phyloP scores from a whole-genome alignment of 179 eudicot genomes.

The Carnegiea gigantea region DNA sequence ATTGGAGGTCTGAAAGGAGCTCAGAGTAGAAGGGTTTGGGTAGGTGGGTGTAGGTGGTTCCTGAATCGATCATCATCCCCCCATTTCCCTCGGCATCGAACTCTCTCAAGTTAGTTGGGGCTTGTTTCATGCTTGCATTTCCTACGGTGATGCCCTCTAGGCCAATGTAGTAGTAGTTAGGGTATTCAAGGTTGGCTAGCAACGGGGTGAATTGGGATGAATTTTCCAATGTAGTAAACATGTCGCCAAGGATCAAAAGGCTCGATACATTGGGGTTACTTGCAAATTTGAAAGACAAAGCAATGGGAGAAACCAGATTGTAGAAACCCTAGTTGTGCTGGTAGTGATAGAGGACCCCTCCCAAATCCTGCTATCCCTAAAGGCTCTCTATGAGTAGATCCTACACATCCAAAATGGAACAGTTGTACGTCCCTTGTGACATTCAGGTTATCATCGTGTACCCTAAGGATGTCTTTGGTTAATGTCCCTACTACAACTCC shows the following conservation, averaged over 20 bases:
- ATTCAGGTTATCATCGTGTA: conserved; percentile 20
- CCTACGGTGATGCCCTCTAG: conserved; percentile 48
- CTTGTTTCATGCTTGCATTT: conserved; percentile 26
- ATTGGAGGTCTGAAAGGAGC: conserved; percentile 33
- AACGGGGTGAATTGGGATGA: conserved; percentile 54
- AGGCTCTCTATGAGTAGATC: conserved; percentile 49
- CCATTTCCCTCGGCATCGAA: conserved; percentile 54
- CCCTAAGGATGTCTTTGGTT: conserved; percentile 46
- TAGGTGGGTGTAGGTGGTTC: conserved; percentile 64
- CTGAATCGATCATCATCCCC: conserved; percentile 63
- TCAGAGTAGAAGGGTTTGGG: conserved; percentile 50
- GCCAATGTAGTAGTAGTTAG: conserved; percentile 60
- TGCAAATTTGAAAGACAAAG: conserved; percentile 54
- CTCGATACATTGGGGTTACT: conserved; percentile 63
- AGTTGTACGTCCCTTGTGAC: conserved; percentile 32
- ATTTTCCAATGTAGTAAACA: conserved; percentile 46
- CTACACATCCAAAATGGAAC: conserved; percentile 54
- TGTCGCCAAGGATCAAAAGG: conserved; percentile 52
- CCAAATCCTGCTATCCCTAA: conserved; percentile 63
- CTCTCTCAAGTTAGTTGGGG: conserved; percentile 42
- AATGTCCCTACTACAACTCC: conserved; percentile 35
- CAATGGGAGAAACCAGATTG: conserved; percentile 60
- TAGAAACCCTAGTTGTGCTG: conserved; percentile 58
- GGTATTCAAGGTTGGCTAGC: conserved; percentile 44
- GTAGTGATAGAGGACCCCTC: conserved; percentile 53